A percentile compares a stretch with the other conserved stretches of the same genome.
Conservation (phyloP, 1,284 basidiomycete genomes). For the Vanrija humicola region DNA sequence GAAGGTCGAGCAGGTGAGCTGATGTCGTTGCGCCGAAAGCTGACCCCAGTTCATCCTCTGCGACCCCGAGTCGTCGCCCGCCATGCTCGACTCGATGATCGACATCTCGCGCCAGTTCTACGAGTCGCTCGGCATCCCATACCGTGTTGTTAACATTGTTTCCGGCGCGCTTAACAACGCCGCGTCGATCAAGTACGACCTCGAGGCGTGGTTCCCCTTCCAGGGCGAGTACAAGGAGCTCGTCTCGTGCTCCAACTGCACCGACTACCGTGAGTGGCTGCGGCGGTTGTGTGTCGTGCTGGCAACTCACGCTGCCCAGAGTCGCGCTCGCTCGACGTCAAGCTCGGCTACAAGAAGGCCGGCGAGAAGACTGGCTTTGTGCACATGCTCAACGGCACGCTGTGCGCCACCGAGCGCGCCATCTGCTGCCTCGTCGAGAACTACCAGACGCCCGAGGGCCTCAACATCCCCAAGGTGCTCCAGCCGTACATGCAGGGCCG, state of each 20-base stretch:
- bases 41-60: constrained; percentile 83
- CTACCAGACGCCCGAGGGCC: constrained; percentile 92
- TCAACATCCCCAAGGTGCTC: constrained; percentile 81
- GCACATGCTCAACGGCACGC: constrained; percentile 96
- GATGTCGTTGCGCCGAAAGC: constrained; percentile 8
- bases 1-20: constrained; percentile 74
- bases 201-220: constrained; percentile 99
- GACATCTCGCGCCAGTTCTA: constrained; percentile 89
- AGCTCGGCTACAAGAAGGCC: constrained; percentile 81
- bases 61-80: constrained; percentile 89
- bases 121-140: constrained; percentile 85
- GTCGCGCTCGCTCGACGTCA: constrained; percentile 80
- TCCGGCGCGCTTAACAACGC: constrained; percentile 95
- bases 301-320: constrained; percentile 54
- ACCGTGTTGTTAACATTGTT: constrained; percentile 92
- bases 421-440: constrained; percentile 98
- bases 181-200: constrained; percentile 92
- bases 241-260: constrained; percentile 88
- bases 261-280: constrained; percentile 76
- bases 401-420: constrained; percentile 94
- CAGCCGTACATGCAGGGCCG: constrained; percentile 95
- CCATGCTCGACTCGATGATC: constrained; percentile 88
- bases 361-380: constrained; percentile 86
- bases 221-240: constrained; percentile 94
- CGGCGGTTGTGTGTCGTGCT: too few species aligned